phyloP scores from a whole-genome alignment of 768 basidiomycete species.

The Nidularia sp. region DNA sequence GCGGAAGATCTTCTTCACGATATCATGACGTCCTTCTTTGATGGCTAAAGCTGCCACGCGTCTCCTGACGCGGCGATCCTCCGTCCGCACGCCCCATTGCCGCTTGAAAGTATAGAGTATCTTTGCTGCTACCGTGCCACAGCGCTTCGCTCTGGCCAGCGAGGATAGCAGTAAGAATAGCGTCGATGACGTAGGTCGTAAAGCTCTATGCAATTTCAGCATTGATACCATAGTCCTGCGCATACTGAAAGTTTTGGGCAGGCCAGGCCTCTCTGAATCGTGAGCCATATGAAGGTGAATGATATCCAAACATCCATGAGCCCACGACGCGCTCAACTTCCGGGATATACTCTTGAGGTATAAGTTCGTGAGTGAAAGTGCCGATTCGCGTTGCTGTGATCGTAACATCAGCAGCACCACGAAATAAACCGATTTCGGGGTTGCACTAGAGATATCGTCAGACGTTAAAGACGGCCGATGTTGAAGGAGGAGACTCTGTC shows the following conservation, averaged over 20 bases:
- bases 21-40: constrained; percentile 60
- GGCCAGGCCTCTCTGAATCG: constrained; percentile 25
- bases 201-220: constrained; percentile 37
- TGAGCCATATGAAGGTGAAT: constrained; percentile 48
- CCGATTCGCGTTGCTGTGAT: constrained; percentile 29
- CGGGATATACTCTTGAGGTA: constrained; percentile 50
- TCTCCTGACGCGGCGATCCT: constrained; percentile 56
- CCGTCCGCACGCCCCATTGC: constrained; percentile 53
- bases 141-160: constrained; percentile 41
- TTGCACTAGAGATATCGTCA: constrained; percentile 15
- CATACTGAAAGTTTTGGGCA: constrained; percentile 38
- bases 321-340: constrained; percentile 26
- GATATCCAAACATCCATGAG: constrained; percentile 41
- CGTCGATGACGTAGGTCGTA: constrained; percentile 58
- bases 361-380: constrained; percentile 37
- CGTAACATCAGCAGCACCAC: constrained; percentile 45
- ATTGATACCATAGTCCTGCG: constrained; percentile 41
- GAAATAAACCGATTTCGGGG: constrained; percentile 38
- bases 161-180: constrained; percentile 54
- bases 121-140: constrained; percentile 50
- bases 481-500: neutral
- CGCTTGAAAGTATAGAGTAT: constrained; percentile 39
- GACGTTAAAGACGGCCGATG: neutral
- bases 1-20: constrained; percentile 28
- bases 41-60: constrained; percentile 56